Evolutionary conservation across 148 eudicot genomes (phyloP).

Genomic region (Suaeda aralocaspica): DNA sequence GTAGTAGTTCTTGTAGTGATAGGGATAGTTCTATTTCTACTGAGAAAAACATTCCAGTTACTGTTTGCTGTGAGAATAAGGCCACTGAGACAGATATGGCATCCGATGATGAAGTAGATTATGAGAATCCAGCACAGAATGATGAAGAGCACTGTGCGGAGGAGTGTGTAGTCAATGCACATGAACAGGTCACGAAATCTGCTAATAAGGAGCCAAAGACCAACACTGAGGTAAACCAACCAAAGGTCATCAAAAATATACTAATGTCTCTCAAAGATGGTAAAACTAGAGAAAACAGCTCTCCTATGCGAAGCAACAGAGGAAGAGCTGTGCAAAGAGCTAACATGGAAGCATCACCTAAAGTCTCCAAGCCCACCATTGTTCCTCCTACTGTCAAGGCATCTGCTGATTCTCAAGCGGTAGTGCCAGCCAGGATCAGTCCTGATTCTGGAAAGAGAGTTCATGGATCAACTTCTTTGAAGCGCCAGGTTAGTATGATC

Average conservation of each 20-base stretch:
- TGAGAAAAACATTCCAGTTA: conserved; percentile 52
- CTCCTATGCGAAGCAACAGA: conserved; percentile 74
- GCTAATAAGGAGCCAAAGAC: conserved; percentile 42
- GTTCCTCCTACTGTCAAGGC: conserved; percentile 61
- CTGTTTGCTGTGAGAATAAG: conserved; percentile 45
- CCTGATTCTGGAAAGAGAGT: conserved; percentile 54
- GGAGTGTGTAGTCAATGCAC: conserved; percentile 27
- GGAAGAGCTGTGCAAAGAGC: conserved; percentile 42
- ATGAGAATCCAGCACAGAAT: conserved; percentile 27
- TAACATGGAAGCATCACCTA: conserved; percentile 52
- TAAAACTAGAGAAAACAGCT: conserved; percentile 74
- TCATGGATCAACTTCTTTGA: conserved; percentile 54
- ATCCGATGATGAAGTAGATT: conserved; percentile 56
- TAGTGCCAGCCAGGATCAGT: conserved; percentile 43
- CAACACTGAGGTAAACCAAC: conserved; percentile 46
- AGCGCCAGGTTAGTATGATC: conserved; percentile 62
- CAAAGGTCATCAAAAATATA: conserved; percentile 57
- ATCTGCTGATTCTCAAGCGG: conserved; percentile 37
- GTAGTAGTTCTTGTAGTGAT: conserved; percentile 91
- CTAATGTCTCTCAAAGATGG: conserved; percentile 70
- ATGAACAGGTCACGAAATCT: conserved; percentile 36
- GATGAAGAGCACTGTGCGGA: conserved; percentile 36
- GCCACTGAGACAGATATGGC: conserved; percentile 47
- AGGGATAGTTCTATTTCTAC: conserved; percentile 63
- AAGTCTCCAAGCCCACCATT: conserved; percentile 51